These are phyloP conservation scores for Quambalaria eucalypti DNA, from an alignment of 1,284 basidiomycete genomes.

Conservation along the genomic window DNA sequence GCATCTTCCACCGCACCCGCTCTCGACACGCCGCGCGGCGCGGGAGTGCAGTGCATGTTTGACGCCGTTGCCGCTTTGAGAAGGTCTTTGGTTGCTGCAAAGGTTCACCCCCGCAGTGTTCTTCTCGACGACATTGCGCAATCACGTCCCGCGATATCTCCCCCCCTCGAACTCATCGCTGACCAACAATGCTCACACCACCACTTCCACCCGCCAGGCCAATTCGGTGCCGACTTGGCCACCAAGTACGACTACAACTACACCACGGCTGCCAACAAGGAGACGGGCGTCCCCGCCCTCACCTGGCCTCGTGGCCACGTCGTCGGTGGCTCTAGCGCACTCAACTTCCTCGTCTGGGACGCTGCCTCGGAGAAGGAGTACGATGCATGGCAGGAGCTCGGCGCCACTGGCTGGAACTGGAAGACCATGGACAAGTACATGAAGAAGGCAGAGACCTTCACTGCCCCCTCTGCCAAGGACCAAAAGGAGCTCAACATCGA, in stretches of 20 bases:
- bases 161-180: no score
- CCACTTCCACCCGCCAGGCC: slow-evolving; percentile 1
- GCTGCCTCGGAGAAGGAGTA: slow-evolving; percentile 41
- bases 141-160: no score
- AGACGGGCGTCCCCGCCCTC: slow-evolving; percentile 16
- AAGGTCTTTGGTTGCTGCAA: no score
- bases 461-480: slow-evolving; percentile 29
- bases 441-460: slow-evolving; percentile 46
- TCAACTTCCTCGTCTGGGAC: slow-evolving; percentile 48
- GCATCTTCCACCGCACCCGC: no score
- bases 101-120: no score
- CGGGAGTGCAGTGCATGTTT: no score
- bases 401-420: slow-evolving; percentile 45
- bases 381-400: slow-evolving; percentile 38
- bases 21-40: no score
- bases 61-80: no score
- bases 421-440: slow-evolving; percentile 47
- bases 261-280: slow-evolving; percentile 13
- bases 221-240: slow-evolving; percentile 30
- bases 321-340: slow-evolving; percentile 42
- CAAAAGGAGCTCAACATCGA: slow-evolving; percentile 22
- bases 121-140: no score
- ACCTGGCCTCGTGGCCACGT: slow-evolving; percentile 43
- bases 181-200: no score
- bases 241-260: slow-evolving; percentile 37